Evolutionary conservation across 208 protist species (phyloP), one percentile per base, ranked within the genome.

Genomic region (Wallacemonas sp.): DNA sequence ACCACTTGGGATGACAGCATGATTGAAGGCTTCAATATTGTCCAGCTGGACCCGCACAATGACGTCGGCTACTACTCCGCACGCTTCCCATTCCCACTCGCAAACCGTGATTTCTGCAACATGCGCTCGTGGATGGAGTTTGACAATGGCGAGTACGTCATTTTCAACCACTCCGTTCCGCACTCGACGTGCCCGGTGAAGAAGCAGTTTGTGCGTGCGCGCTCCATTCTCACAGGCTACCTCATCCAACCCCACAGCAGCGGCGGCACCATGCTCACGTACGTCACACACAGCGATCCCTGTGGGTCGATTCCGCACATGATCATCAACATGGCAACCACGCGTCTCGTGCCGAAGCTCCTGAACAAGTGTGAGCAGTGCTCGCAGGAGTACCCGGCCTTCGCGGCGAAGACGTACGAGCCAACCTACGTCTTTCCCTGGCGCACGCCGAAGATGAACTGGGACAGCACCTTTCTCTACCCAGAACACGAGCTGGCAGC

Each of bases 91-190:
- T 91, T 84, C 82, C 86, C 84, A 15, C 71, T 96, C 34, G 79
- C 81, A 21, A 95, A 96, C 56, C 85, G 91, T 11, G 91, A 96
- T 66, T 96, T 97, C 53, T 93, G 88, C 78, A 97, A 97, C 62
- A 72, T 85, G 79, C 84, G 92, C 11, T 93, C 90, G n/a, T 97
- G 92, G 90, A 94, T 92, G 86, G 88, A 95, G 70, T 93, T 94
- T 63, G 81, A 74, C 12, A 91, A 95, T 61, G 87, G 86, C 6
- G 89, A 97, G 62, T 97, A 84, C 64, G 76, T 97, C 55, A 97
- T 97, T 41, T 94, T 97, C 65, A 97, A 97, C 71, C 90, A 95
- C 78, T 95, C 92, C 21, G 88, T 84, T 38, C 70, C 83, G 22
- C 92, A 97, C 68, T 63, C 30, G 6, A 64, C 77, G 31, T 95